These are phyloP conservation scores for Climacium dendroides DNA, from an alignment of 225 moss, liverwort and hornwort genomes.

Conservation along the genomic window DNA sequence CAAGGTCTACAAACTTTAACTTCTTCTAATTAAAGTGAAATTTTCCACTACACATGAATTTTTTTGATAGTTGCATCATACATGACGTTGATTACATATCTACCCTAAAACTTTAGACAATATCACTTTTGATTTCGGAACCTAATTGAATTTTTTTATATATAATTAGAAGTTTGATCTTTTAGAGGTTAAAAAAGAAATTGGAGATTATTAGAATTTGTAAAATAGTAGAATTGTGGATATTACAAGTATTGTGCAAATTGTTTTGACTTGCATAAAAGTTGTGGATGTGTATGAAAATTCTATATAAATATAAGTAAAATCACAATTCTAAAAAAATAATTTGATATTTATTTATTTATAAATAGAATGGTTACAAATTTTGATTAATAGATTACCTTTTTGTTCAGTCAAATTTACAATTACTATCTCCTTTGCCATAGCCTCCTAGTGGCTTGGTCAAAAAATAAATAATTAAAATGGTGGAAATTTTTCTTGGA, in stretches of 20 bases:
- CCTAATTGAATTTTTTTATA: too few relatives aligned
- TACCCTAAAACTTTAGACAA: accelerated
- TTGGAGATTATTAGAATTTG: not conserved
- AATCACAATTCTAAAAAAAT: not conserved
- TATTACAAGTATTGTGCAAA: not conserved
- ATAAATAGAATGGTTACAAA: not conserved
- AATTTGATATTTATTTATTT: not conserved
- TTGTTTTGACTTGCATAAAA: not conserved
- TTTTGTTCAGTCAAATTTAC: not conserved
- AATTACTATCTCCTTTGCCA: not conserved
- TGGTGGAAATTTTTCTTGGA: accelerated
- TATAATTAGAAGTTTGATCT: too few relatives aligned
- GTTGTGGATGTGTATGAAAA: not conserved
- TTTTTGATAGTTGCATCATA: not conserved
- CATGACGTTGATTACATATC: not conserved
- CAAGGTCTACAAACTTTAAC: not conserved
- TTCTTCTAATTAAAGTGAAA: accelerated
- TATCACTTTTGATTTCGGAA: not conserved
- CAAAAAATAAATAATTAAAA: too few relatives aligned
- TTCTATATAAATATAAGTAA: not conserved
- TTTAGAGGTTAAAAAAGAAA: not conserved
- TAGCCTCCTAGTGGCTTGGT: not conserved
- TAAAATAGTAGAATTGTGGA: not conserved
- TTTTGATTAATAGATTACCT: not conserved
- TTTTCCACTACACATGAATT: not conserved